phyloP scores from a whole-genome alignment of 1,139 yeast species.

The Geotrichum bryndzae region DNA sequence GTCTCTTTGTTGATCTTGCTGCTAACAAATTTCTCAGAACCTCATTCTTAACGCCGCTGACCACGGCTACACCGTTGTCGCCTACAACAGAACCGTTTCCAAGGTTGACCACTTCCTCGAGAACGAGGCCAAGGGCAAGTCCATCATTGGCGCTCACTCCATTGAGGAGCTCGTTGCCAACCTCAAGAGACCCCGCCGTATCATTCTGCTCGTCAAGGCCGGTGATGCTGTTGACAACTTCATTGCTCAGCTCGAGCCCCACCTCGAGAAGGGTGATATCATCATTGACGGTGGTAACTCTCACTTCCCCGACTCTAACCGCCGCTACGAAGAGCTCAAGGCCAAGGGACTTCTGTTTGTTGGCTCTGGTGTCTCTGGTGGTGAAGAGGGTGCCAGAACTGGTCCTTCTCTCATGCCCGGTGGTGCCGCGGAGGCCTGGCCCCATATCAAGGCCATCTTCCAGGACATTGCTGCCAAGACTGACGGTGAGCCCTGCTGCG shows the following conservation, averaged over 20 bases:
- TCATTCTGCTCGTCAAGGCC: constrained; percentile 91
- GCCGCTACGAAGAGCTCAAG: constrained; percentile 88
- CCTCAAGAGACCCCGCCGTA: constrained; percentile 96
- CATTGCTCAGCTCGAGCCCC: constrained; percentile 81
- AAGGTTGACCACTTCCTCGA: constrained; percentile 91
- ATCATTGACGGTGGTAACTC: constrained; percentile 99
- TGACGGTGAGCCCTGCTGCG: constrained; percentile 99
- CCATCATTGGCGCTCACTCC: constrained; percentile 91
- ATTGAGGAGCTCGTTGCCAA: constrained; percentile 80
- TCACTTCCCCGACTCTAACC: constrained; percentile 97
- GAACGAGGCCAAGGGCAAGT: constrained; percentile 85
- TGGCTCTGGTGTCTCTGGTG: constrained; percentile 99
- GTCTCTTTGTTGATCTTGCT: constrained; percentile 4
- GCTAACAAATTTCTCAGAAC: constrained; percentile 39
- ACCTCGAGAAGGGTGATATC: constrained; percentile 94
- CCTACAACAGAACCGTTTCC: constrained; percentile 94
- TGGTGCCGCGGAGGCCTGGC: constrained; percentile 98
- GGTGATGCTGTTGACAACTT: constrained; percentile 92
- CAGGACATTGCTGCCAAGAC: constrained; percentile 94
- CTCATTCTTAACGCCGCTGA: constrained; percentile 96
- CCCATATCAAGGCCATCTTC: constrained; percentile 93
- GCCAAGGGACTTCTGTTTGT: constrained; percentile 85
- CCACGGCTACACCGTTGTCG: constrained; percentile 86
- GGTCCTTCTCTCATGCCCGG: constrained; percentile 99
- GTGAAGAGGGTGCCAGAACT: constrained; percentile 99